phyloP scores from a whole-genome alignment of 2,329 filamentous ascomycete genomes.

The Esteya vermicola region DNA sequence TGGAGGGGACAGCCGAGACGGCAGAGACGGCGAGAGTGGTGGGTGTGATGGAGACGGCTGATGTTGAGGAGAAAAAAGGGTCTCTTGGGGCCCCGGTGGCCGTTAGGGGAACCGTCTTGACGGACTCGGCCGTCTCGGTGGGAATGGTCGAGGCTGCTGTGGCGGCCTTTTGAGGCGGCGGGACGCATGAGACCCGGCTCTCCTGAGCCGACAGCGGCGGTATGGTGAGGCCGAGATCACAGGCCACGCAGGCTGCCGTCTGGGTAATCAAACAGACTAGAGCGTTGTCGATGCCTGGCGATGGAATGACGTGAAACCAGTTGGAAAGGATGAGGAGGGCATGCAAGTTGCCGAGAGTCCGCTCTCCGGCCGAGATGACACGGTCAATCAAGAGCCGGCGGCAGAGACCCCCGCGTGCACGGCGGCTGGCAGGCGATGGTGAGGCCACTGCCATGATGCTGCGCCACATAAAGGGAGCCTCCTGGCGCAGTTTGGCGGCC shows the following conservation, averaged over 20 bases:
- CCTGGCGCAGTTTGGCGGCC: slow-evolving; percentile 21
- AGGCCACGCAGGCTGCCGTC: slow-evolving; percentile 25
- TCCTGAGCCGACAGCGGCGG: neutral
- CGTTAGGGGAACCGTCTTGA: too few relatives aligned
- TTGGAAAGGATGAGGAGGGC: slow-evolving; percentile 29
- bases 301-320: slow-evolving; percentile 25
- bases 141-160: too few relatives aligned
- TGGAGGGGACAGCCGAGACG: too few relatives aligned
- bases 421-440: slow-evolving; percentile 25
- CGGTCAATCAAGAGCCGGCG: slow-evolving; percentile 29
- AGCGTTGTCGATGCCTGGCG: slow-evolving; percentile 11
- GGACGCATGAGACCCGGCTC: too few relatives aligned
- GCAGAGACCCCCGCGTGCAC: slow-evolving; percentile 22
- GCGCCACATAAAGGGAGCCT: slow-evolving; percentile 36
- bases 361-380: slow-evolving; percentile 32
- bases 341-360: slow-evolving; percentile 32
- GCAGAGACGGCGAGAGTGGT: too few relatives aligned
- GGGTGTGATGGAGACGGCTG: too few relatives aligned
- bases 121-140: too few relatives aligned
- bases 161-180: too few relatives aligned
- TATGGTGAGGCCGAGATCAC: slow-evolving; percentile 29
- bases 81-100: too few relatives aligned
- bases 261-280: slow-evolving; percentile 26
- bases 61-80: too few relatives aligned
- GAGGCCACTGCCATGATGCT: slow-evolving; percentile 32